These are phyloP conservation scores for Clonostachys solani DNA, from an alignment of 2,329 filamentous ascomycete species.

Conservation along the genomic window DNA sequence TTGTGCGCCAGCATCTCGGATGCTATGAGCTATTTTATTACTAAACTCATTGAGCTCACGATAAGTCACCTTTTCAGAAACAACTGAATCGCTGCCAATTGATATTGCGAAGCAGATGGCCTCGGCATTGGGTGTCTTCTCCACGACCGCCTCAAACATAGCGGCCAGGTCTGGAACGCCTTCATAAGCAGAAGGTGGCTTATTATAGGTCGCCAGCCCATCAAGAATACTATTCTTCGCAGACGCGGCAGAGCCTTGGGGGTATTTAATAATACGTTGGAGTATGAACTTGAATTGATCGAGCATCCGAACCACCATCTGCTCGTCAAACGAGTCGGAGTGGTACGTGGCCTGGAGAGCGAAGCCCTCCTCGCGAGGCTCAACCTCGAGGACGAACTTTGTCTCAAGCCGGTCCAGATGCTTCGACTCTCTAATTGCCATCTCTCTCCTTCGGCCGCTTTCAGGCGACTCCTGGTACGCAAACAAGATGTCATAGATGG, in stretches of 20 bases:
- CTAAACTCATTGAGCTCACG: constrained; percentile 56
- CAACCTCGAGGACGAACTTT: constrained; percentile 70
- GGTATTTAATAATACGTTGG: constrained; percentile 17
- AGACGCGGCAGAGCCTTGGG: constrained; percentile 8
- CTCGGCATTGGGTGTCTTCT: constrained; percentile 39
- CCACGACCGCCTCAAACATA: constrained; percentile 50
- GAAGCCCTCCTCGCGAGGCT: constrained; percentile 48
- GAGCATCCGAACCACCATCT: constrained; percentile 52
- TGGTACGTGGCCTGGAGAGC: constrained; percentile 43
- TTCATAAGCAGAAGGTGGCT: constrained; percentile 20
- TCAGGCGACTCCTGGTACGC: constrained; percentile 76
- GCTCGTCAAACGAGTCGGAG: constrained; percentile 39
- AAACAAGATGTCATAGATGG: constrained; percentile 73
- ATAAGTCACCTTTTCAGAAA: constrained; percentile 50
- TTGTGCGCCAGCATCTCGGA: constrained; percentile 41
- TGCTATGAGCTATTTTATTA: constrained; percentile 55
- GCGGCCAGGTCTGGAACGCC: constrained; percentile 38
- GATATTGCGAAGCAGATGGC: constrained; percentile 62
- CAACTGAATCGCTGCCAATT: not conserved
- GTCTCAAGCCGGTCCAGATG: constrained; percentile 74
- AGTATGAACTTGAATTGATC: constrained; percentile 56
- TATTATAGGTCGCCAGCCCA: constrained; percentile 45
- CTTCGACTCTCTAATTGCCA: constrained; percentile 46
- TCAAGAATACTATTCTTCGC: constrained; percentile 14
- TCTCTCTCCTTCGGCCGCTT: constrained; percentile 20